phyloP scores from a whole-genome alignment of 805 yeast species.

The Kluyveromyces dobzhanskii region DNA sequence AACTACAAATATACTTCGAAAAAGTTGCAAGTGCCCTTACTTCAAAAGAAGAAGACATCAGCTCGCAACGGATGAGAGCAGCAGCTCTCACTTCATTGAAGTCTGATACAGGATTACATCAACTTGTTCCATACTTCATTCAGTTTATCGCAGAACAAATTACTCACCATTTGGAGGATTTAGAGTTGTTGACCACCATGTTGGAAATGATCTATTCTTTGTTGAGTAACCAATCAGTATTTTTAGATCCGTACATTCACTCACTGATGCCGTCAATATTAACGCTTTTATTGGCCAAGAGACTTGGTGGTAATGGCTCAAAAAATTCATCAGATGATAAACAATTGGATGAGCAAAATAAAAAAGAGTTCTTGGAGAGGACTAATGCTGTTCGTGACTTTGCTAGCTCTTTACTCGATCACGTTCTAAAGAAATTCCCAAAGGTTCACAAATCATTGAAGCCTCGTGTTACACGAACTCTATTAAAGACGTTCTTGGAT shows the following conservation, averaged over 20 bases:
- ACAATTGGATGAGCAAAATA: constrained; percentile 11
- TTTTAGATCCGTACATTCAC: constrained; percentile 92
- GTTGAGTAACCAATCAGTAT: constrained; percentile 72
- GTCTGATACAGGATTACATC: constrained; percentile 94
- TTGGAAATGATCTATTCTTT: constrained; percentile 82
- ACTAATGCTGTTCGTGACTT: constrained; percentile 69
- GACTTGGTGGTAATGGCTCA: constrained; percentile 48
- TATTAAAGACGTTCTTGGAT: constrained; percentile 84
- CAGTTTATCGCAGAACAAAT: constrained; percentile 95
- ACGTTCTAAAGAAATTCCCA: constrained; percentile 73
- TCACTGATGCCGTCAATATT: constrained; percentile 94
- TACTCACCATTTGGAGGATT: constrained; percentile 73
- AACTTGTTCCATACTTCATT: constrained; percentile 89
- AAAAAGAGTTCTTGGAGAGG: constrained; percentile 30
- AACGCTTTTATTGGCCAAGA: constrained; percentile 80
- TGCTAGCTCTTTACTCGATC: constrained; percentile 74
- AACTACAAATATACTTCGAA: constrained; percentile 87
- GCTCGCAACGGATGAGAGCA: constrained; percentile 40
- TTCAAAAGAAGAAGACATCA: constrained; percentile 39
- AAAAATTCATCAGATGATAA: constrained; percentile 30
- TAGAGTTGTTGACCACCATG: constrained; percentile 70
- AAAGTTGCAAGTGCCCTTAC: constrained; percentile 75
- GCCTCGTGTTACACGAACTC: constrained; percentile 89
- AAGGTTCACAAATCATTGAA: constrained; percentile 80
- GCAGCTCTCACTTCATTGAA: constrained; percentile 82